Percentiles rank a stretch among this genome's conserved stretches.
These are phyloP conservation scores for Lagerstroemia speciosa DNA, from an alignment of 345 rosid genomes.

Conservation along the genomic window DNA sequence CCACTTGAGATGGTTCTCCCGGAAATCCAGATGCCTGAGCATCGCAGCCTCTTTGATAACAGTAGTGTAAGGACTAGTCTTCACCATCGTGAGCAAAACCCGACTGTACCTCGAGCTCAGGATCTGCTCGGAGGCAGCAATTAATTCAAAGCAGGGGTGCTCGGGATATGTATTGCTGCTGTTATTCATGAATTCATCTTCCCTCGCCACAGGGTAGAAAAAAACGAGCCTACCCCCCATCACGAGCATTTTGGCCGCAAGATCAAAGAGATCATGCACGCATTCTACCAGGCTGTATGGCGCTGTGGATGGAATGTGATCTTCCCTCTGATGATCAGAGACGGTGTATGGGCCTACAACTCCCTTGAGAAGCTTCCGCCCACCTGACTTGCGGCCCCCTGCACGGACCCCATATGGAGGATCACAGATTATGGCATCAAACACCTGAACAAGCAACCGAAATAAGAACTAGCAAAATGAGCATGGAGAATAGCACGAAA, in stretches of 20 bases:
- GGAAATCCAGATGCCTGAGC: conserved; percentile 66
- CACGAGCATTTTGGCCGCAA: conserved; percentile 81
- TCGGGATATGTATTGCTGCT: conserved; percentile 49
- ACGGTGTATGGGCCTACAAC: conserved; percentile 72
- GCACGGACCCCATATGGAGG: conserved; percentile 98
- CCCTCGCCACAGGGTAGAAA: conserved; percentile 75
- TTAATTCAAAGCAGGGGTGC: conserved; percentile 70
- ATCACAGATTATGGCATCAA: conserved; percentile 85
- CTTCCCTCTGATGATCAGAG: conserved; percentile 87
- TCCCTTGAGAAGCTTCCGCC: conserved; percentile 82
- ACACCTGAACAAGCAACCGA: conserved; percentile 31
- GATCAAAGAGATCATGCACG: conserved; percentile 79
- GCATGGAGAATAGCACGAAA: not conserved
- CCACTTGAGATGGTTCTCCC: conserved; percentile 86
- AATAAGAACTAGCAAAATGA: not conserved
- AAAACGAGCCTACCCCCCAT: conserved; percentile 86
- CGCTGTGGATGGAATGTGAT: conserved; percentile 89
- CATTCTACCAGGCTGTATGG: conserved; percentile 82
- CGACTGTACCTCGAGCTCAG: conserved; percentile 77
- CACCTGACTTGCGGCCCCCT: conserved; percentile 94
- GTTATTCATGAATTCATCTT: conserved; percentile 35
- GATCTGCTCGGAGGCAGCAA: conserved; percentile 82
- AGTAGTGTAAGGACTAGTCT: conserved; percentile 47
- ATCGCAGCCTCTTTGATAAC: conserved; percentile 53
- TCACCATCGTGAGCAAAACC: conserved; percentile 79